Percentiles rank a stretch among this genome's conserved stretches.
Evolutionary conservation across 495 filamentous ascomycete genomes (phyloP).

Genomic region (Aspergillus taichungensis): DNA sequence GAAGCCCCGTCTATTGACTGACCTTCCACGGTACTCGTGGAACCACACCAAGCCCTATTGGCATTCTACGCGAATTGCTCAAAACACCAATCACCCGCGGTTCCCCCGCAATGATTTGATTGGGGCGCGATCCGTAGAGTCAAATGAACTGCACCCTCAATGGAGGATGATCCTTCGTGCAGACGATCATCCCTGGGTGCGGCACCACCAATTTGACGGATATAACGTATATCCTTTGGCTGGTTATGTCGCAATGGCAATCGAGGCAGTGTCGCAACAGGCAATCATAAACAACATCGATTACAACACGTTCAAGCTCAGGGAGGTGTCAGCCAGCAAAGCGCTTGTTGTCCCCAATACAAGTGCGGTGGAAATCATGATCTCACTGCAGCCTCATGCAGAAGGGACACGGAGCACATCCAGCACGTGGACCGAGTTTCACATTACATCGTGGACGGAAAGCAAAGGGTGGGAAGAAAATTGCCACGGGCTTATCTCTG

Average conservation of each 20-base stretch:
- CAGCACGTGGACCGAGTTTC: slow-evolving; percentile 36
- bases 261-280: slow-evolving; percentile 40
- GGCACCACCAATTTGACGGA: slow-evolving; percentile 38
- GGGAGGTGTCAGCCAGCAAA: slow-evolving; percentile 29
- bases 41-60: slow-evolving; percentile 27
- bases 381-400: slow-evolving; percentile 15
- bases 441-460: slow-evolving; percentile 26
- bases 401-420: slow-evolving; percentile 19
- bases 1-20: slow-evolving; percentile 15
- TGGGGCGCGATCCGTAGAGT: slow-evolving; percentile 16
- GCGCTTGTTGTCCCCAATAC: slow-evolving; percentile 31
- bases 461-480: slow-evolving; percentile 33
- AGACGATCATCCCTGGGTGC: slow-evolving; percentile 27
- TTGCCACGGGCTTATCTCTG: slow-evolving; percentile 29
- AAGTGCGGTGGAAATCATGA: slow-evolving; percentile 22
- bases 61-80: slow-evolving; percentile 16
- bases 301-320: slow-evolving; percentile 20
- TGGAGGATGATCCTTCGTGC: slow-evolving; percentile 25
- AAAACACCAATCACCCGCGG: slow-evolving; percentile 15
- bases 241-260: slow-evolving; percentile 42
- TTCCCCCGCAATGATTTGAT: slow-evolving; percentile 23
- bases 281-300: slow-evolving; percentile 20
- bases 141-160: slow-evolving; percentile 18
- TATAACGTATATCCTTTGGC: slow-evolving; percentile 41
- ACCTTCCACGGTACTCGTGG: slow-evolving; percentile 31